Evolutionary conservation across 2,329 filamentous ascomycete species (phyloP).

Genomic region (Alternaria triticina): DNA sequence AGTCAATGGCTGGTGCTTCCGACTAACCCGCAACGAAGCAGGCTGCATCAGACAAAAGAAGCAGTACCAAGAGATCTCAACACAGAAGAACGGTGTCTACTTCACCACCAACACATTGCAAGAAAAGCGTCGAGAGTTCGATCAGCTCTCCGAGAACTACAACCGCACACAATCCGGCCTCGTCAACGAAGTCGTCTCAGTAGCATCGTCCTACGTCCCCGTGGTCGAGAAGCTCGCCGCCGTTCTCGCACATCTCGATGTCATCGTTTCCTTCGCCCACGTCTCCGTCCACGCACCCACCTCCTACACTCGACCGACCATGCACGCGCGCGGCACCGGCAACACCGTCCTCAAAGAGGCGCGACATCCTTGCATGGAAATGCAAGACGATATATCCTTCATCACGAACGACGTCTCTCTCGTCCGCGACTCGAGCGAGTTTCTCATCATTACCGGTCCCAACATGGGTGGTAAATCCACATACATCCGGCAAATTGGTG

Average conservation of each 20-base stretch:
- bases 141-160: constrained; percentile 93
- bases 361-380: constrained; percentile 96
- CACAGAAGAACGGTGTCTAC: constrained; percentile 98
- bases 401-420: constrained; percentile 96
- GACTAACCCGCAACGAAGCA: constrained; percentile 87
- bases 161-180: constrained; percentile 91
- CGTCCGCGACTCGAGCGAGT: constrained; percentile 78
- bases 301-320: constrained; percentile 87
- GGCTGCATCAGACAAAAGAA: constrained; percentile 91
- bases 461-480: constrained; percentile 99
- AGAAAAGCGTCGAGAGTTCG: constrained; percentile 83
- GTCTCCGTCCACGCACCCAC: constrained; percentile 91
- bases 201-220: constrained; percentile 93
- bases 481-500: constrained; percentile 96
- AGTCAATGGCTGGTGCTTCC: constrained; percentile 95
- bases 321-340: constrained; percentile 86
- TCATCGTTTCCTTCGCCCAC: constrained; percentile 92
- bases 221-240: constrained; percentile 88
- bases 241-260: constrained; percentile 90
- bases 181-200: constrained; percentile 88
- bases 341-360: constrained; percentile 91
- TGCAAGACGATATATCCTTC: constrained; percentile 98
- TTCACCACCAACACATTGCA: constrained; percentile 89
- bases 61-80: constrained; percentile 91
- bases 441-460: constrained; percentile 94